These are phyloP conservation scores for Colletotrichum liaoningense DNA, from an alignment of 2,329 filamentous ascomycete genomes.

Conservation along the genomic window DNA sequence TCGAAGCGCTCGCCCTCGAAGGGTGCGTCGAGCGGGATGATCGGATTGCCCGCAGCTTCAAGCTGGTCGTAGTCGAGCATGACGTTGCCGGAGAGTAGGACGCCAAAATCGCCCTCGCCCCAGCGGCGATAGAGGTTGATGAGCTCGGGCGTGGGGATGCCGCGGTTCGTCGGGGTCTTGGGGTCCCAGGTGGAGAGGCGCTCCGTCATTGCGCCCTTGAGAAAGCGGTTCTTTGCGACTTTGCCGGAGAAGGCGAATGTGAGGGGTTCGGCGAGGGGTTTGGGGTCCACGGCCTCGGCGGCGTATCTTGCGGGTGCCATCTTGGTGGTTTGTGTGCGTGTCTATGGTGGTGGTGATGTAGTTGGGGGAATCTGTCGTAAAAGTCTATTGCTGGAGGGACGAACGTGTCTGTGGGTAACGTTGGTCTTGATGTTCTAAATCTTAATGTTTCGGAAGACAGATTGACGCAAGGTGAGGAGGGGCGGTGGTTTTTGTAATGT, in stretches of 20 bases:
- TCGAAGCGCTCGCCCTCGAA: slow-evolving; percentile 70
- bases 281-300: slow-evolving; percentile 18
- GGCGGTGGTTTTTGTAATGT: neutral
- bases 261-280: slow-evolving; percentile 56
- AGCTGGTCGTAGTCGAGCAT: slow-evolving; percentile 69
- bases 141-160: slow-evolving; percentile 51
- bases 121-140: slow-evolving; percentile 68
- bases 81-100: slow-evolving; percentile 70
- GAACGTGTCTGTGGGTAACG: neutral
- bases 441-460: too few species aligned
- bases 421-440: neutral
- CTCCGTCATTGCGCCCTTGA: slow-evolving; percentile 77
- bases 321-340: neutral
- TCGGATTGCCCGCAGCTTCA: slow-evolving; percentile 64
- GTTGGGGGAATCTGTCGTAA: too few species aligned
- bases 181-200: slow-evolving; percentile 70
- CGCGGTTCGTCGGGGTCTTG: slow-evolving; percentile 60
- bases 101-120: slow-evolving; percentile 64
- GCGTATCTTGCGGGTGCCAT: slow-evolving; percentile 27
- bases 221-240: slow-evolving; percentile 71
- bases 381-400: neutral
- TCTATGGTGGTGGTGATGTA: neutral
- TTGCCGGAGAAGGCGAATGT: slow-evolving; percentile 62
- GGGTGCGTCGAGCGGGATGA: slow-evolving; percentile 63
- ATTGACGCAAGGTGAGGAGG: neutral